Base-by-base conservation (phyloP, 2,329 filamentous ascomycete species). In the Albophoma yamanashiensis region DNA sequence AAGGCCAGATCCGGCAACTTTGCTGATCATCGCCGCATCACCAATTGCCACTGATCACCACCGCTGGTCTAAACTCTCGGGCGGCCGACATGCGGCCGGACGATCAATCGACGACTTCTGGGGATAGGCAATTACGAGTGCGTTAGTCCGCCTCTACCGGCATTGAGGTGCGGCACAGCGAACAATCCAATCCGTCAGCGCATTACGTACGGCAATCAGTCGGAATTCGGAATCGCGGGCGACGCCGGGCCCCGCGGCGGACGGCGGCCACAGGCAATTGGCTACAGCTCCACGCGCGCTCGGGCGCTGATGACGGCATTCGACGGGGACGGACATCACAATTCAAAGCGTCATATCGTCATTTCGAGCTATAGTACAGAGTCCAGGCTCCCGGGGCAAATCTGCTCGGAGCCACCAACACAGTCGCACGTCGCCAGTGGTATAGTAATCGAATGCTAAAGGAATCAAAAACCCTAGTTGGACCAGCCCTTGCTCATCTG, bases 401-500 rank as follows among this genome's bases (percentile, higher is more conserved):
- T 14, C 6, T 52, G 47, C 27, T 52, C 47, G 47, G 50, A 36
- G 31, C 50, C 50, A 53, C 50, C 27, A 53, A 34, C 27, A 2
- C 34, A 57, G 25, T 45, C 55, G 25, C 39, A 57, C 22, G 39
- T 42, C 22, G 55, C 40, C 34, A 52, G 34, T 57, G 55, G 55
- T 45, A 57, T 45, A 57, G 42, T 57, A 45, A 45, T 43, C 22
- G 9, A 40, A 25, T 15, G 55, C 17, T 38, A 14, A 20, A 20
- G 11, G 50, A 53, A 34, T 27, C 39, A 58, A 52, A 27, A 17
- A 9, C 9, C 25, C 64, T 66, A 75, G 62, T 67, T 71, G 22
- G 82, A 70, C 89, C 89, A 92, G 40, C 89, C 89, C 68, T 80
- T 84, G 67, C 85, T 88, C 88, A 92, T 92, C 70, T 89, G 78